Conservation (phyloP, 164 flowering plant species). For the Euptelea pleiosperma region DNA sequence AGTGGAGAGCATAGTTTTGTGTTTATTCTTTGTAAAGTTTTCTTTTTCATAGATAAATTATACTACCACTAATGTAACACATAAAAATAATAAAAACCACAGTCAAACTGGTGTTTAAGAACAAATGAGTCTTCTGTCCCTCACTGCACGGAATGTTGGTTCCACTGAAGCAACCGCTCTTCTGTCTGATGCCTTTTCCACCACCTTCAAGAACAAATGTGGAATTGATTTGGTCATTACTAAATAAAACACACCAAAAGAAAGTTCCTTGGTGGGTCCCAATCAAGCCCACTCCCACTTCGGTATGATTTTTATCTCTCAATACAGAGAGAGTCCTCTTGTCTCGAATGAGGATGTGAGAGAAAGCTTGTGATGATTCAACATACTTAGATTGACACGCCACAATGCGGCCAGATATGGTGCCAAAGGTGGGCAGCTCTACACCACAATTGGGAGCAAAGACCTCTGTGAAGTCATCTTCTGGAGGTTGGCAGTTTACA, state of each 20-base stretch:
- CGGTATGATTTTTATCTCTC: conserved; percentile 47
- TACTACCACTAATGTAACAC: conserved; percentile 5
- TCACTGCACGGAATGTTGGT: conserved; percentile 44
- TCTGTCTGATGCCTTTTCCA: conserved; percentile 72
- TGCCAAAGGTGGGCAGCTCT: conserved; percentile 78
- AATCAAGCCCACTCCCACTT: conserved; percentile 69
- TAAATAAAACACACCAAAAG: conserved; percentile 78
- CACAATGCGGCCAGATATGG: conserved; percentile 55
- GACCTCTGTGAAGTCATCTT: conserved; percentile 70
- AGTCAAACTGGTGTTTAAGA: not conserved
- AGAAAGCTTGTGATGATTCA: conserved; percentile 54
- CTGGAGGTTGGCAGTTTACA: conserved; percentile 50
- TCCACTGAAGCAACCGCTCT: conserved; percentile 81
- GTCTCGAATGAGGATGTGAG: conserved; percentile 43
- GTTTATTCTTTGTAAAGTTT: not conserved
- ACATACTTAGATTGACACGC: conserved; percentile 64
- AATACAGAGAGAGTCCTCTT: conserved; percentile 42
- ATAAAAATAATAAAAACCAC: conserved; percentile 10
- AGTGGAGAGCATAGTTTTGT: not conserved
- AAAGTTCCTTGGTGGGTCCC: conserved; percentile 52
- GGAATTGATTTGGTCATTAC: conserved; percentile 51
- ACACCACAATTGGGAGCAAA: conserved; percentile 93
- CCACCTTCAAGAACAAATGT: conserved; percentile 79
- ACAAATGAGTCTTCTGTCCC: conserved; percentile 19
- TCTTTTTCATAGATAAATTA: not conserved